phyloP scores from a whole-genome alignment of 306 rosid species.

The Cucumis melo region DNA sequence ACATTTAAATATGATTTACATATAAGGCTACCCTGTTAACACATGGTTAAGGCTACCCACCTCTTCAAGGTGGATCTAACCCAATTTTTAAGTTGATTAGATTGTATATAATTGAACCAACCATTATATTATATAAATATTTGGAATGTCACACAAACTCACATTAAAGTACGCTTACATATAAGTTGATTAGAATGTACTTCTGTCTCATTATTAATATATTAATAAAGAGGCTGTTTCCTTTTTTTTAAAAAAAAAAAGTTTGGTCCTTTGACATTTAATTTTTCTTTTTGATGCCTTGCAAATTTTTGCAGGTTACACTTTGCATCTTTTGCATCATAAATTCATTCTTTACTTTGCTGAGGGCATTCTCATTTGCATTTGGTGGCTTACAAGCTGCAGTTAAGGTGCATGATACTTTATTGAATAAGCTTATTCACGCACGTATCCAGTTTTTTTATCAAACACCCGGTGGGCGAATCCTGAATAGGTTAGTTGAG shows the following conservation, averaged over 20 bases:
- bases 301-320: slow-evolving; percentile 39
- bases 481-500: slow-evolving; percentile 61
- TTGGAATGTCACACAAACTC: not conserved
- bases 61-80: too few species aligned
- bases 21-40: too few species aligned
- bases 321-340: slow-evolving; percentile 60
- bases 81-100: too few species aligned
- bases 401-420: slow-evolving; percentile 58
- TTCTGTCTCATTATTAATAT: too few species aligned
- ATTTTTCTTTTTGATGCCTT: not conserved
- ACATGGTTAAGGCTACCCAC: too few species aligned
- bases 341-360: slow-evolving; percentile 78
- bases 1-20: too few species aligned
- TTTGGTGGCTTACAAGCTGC: slow-evolving; percentile 90
- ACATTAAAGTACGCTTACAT: too few species aligned
- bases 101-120: too few species aligned
- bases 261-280: not conserved
- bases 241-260: not conserved
- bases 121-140: not conserved
- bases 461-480: slow-evolving; percentile 87
- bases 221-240: too few species aligned
- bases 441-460: slow-evolving; percentile 83
- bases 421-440: slow-evolving; percentile 54
- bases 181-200: not conserved
- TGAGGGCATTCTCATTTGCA: slow-evolving; percentile 95